Evolutionary conservation across 176 grass and related monocot genomes (phyloP).

Genomic region (Cenchrus purpureus): DNA sequence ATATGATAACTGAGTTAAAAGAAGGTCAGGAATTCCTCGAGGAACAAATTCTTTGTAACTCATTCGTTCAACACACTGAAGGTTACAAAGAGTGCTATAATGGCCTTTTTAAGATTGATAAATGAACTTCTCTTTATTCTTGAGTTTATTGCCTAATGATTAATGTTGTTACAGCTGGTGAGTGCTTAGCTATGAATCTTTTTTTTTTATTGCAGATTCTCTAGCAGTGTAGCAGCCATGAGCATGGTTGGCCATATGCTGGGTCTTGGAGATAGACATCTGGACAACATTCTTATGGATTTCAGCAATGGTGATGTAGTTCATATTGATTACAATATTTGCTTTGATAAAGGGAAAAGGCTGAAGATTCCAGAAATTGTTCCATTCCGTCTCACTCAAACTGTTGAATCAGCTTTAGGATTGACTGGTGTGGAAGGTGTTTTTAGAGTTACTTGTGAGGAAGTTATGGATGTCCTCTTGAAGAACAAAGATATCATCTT

Average conservation of each 20-base stretch:
- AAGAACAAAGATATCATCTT: conserved; percentile 97
- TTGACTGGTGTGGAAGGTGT: conserved; percentile 83
- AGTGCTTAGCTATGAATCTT: conserved; percentile 29
- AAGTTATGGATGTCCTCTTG: conserved; percentile 71
- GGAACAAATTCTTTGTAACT: conserved; percentile 12
- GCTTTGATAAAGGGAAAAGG: conserved; percentile 97
- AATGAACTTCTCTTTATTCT: conserved; percentile 30
- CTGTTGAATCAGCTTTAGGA: conserved; percentile 90
- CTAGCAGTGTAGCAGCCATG: conserved; percentile 92
- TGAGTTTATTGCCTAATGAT: not conserved
- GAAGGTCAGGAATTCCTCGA: conserved; percentile 28
- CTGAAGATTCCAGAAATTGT: conserved; percentile 99
- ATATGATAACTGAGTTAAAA: conserved; percentile 18
- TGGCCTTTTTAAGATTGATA: conserved; percentile 24
- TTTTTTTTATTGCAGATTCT: conserved; percentile 81
- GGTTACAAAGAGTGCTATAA: conserved; percentile 14
- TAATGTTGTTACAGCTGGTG: not conserved
- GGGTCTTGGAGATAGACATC: conserved; percentile 94
- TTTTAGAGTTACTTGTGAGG: conserved; percentile 89
- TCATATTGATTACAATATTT: conserved; percentile 98
- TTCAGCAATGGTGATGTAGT: conserved; percentile 87
- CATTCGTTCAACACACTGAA: conserved; percentile 39
- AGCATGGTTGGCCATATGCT: conserved; percentile 94
- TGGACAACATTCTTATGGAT: conserved; percentile 99
- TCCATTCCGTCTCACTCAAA: conserved; percentile 96